These are phyloP conservation scores for Linaria vulgaris DNA, from an alignment of 257 asterid genomes.

Conservation along the genomic window DNA sequence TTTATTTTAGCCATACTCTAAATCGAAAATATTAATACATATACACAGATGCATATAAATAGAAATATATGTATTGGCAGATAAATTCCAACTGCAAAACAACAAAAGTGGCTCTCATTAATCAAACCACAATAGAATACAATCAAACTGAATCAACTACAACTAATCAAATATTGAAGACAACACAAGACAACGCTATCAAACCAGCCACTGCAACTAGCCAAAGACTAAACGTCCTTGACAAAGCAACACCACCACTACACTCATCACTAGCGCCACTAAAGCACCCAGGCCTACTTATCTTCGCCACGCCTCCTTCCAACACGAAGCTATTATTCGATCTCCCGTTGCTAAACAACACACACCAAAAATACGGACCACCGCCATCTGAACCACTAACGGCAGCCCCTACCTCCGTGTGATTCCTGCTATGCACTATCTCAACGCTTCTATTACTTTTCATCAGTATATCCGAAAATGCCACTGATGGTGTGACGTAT, in stretches of 20 bases:
- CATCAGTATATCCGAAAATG: conserved; percentile 66
- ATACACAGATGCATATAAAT: too few species aligned
- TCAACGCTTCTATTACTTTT: conserved; percentile 55
- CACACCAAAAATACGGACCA: conserved; percentile 86
- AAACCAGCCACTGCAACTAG: conserved; percentile 40
- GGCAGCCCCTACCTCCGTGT: conserved; percentile 90
- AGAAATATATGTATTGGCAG: neutral
- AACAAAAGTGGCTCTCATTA: conserved; percentile 9
- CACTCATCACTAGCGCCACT: conserved; percentile 80
- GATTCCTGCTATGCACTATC: conserved; percentile 63
- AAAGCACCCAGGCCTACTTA: conserved; percentile 77
- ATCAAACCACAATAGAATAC: conserved; percentile 8
- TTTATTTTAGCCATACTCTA: too few species aligned
- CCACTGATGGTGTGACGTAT: conserved; percentile 52
- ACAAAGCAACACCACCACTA: conserved; percentile 35
- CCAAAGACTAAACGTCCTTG: conserved; percentile 30
- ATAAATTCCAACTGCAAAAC: conserved; percentile 12
- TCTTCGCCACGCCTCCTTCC: conserved; percentile 60
- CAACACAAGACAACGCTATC: conserved; percentile 34
- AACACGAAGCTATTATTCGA: conserved; percentile 57
- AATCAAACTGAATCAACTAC: conserved; percentile 1
- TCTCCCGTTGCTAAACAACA: conserved; percentile 73
- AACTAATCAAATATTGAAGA: conserved; percentile 30
- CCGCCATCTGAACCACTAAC: conserved; percentile 78
- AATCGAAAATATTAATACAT: too few species aligned